Base-by-base conservation (phyloP, 805 yeast species). In the Suhomyces faveliae region DNA sequence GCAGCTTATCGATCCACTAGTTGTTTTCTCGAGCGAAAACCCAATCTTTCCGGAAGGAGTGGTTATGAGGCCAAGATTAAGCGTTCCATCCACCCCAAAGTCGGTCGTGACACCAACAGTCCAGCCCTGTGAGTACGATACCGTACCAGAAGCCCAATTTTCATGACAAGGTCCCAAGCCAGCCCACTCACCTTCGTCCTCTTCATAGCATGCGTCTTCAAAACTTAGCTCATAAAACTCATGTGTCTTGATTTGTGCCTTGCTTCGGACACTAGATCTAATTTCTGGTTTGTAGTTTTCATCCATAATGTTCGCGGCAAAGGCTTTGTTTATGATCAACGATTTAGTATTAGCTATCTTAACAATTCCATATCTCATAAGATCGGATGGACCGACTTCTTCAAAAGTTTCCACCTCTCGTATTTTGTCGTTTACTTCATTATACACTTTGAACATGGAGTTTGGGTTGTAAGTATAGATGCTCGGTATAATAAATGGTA, bases 391-490 rank as follows among this genome's bases (percentile, higher is more conserved):
- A 2, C 12, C 27, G 23, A 51, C 11, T 19, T 51, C 49, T 10
- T 22, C 33, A 6, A 40, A n/a, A 10, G 12, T 35, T 10, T 39
- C 22, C 5, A 51, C 40, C 15, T 30, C 17, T 10, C 10, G 20
- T 22, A 51, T 33, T n/a, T 30, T 29, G 10, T 24, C 27, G 3
- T 19, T 13, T 50, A 89, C 69, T 1, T 76, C 67, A 30, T 74
- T 67, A 60, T 89, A 89, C 37, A 89, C 80, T 40, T 74, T 69
- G 50, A 76, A 59, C 53, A 90, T 76, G 22, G 37, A 17, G 37
- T 33, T 33, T 11, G 37, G 37, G 37, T 33, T 33, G 21, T 33
- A 33, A 20, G 37, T 17, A 17, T 33, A 33, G 21, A 33, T 33
- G 37, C n/a, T 33, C 9, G 37, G 37, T 17, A 33, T 5, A 4